A percentile compares a stretch with the other conserved stretches of the same genome.
Conservation (phyloP, 306 rosid species). For the Pyrus betulifolia region DNA sequence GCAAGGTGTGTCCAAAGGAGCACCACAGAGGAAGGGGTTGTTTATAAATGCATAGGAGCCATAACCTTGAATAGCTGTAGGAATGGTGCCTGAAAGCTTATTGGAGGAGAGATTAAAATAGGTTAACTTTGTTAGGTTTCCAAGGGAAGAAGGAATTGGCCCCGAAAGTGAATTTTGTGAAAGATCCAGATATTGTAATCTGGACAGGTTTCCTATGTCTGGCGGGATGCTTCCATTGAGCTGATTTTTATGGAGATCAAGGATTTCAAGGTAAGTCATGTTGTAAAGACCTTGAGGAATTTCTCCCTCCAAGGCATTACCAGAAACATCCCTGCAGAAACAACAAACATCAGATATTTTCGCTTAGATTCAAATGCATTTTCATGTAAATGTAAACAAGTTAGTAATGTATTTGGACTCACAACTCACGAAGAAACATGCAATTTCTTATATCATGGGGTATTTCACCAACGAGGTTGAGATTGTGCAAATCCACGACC, state of each 20-base stretch:
- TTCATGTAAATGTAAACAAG: conserved; percentile 15
- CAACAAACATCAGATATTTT: conserved; percentile 14
- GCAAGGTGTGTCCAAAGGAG: conserved; percentile 70
- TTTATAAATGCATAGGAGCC: conserved; percentile 61
- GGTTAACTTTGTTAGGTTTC: conserved; percentile 42
- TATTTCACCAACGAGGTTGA: conserved; percentile 69
- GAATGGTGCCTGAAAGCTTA: conserved; percentile 75
- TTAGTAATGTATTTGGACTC: conserved; percentile 36
- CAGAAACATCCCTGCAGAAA: conserved; percentile 79
- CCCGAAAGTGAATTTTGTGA: conserved; percentile 71
- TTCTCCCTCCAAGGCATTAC: conserved; percentile 68
- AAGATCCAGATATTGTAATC: conserved; percentile 58
- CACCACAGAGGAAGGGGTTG: conserved; percentile 85
- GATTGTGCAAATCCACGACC: conserved; percentile 73
- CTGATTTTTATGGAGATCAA: conserved; percentile 67
- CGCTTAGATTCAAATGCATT: conserved; percentile 18
- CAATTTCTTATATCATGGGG: conserved; percentile 66
- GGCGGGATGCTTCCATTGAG: conserved; percentile 75
- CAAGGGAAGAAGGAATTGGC: conserved; percentile 66
- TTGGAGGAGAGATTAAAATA: conserved; percentile 73
- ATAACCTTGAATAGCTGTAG: conserved; percentile 49
- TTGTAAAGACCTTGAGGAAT: conserved; percentile 67
- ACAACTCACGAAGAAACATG: conserved; percentile 86
- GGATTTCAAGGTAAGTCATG: conserved; percentile 61
- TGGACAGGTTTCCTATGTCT: conserved; percentile 57